Base-by-base conservation (phyloP, 2,329 filamentous ascomycete genomes). In the Phoma sp. region DNA sequence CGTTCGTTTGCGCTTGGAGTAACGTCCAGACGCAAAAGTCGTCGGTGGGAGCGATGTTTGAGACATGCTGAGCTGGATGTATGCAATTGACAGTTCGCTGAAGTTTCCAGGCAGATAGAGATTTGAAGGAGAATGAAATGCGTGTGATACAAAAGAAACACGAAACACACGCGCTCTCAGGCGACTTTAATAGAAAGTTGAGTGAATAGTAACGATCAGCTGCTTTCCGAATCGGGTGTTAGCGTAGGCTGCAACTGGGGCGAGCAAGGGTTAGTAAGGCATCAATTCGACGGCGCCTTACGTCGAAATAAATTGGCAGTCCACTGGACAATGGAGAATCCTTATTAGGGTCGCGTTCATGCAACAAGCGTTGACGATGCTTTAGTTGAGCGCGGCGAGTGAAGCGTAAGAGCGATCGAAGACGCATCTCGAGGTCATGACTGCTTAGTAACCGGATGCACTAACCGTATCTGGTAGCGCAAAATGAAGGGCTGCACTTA, bases 1-100 rank as follows among this genome's bases (percentile, higher is more conserved):
- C 6, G 61, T 64, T 33, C 69, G 61, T 64, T 74, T 74, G 50
- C 71, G 69, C 52, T 74, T 74, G 1, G 69, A 68, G 53, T 68
- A 68, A 23, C 66, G 64, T 29, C 61, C 62, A 14, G 60, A 61
- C 1, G 61, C 58, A 39, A 60, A 61, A 20, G 59, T 56, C 9
- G 45, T 53, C 29, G 56, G 47, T 25, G 46, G 21, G 21, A 40
- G 38, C 17, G 47, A 42, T 17, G 38, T 12, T 42, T 62, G 53
- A 42, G 61, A 60, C 65, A 70, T 69, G 20, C 33, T 52, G 29
- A 15, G 30, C 7, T 42, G 30, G 26, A 11, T 18, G 3, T 12
- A 12, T 5, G 34, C 25, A 33, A 26, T 37, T 30, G 42, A 32
- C 15, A 2, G n/a, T 43, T 7, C 40, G 34, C 11, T 47, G 18